Evolutionary conservation across 768 basidiomycete genomes (phyloP).

Genomic region (Pleurotus sapidus): DNA sequence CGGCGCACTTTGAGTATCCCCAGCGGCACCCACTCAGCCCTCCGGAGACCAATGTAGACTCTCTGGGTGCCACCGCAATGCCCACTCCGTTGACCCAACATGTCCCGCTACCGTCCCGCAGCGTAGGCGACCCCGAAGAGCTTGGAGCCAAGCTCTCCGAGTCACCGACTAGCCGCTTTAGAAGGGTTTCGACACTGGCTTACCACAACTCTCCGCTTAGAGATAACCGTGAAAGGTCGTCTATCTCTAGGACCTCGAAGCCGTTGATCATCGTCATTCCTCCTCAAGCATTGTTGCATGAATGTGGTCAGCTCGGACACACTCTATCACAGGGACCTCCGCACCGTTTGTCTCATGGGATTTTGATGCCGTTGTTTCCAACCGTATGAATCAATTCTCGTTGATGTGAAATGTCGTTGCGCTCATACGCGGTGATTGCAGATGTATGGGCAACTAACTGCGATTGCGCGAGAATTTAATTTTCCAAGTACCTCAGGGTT

Average conservation of each 20-base stretch:
- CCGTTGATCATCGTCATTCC: slow-evolving; percentile 70
- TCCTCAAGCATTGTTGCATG: slow-evolving; percentile 52
- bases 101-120: not conserved
- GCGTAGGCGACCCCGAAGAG: not conserved
- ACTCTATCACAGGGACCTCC: slow-evolving; percentile 57
- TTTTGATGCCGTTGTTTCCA: slow-evolving; percentile 73
- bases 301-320: slow-evolving; percentile 58
- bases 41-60: slow-evolving; percentile 34
- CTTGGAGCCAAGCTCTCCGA: slow-evolving; percentile 23
- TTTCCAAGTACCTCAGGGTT: slow-evolving; percentile 75
- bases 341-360: slow-evolving; percentile 62
- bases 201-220: slow-evolving; percentile 50
- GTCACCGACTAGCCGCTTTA: slow-evolving; percentile 31
- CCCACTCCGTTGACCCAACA: slow-evolving; percentile 2
- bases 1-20: slow-evolving; percentile 39
- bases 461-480: slow-evolving; percentile 79
- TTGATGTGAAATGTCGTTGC: not conserved
- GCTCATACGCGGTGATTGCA: slow-evolving; percentile 21
- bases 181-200: slow-evolving; percentile 46
- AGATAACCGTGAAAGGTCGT: slow-evolving; percentile 38
- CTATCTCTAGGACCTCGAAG: slow-evolving; percentile 34
- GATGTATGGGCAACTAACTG: slow-evolving; percentile 75
- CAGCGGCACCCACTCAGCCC: slow-evolving; percentile 31
- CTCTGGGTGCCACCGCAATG: slow-evolving; percentile 12
- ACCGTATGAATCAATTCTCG: slow-evolving; percentile 41